Evolutionary conservation across 352 stramenopile species (phyloP).

Genomic region (Pilasporangium apinafurcum): DNA sequence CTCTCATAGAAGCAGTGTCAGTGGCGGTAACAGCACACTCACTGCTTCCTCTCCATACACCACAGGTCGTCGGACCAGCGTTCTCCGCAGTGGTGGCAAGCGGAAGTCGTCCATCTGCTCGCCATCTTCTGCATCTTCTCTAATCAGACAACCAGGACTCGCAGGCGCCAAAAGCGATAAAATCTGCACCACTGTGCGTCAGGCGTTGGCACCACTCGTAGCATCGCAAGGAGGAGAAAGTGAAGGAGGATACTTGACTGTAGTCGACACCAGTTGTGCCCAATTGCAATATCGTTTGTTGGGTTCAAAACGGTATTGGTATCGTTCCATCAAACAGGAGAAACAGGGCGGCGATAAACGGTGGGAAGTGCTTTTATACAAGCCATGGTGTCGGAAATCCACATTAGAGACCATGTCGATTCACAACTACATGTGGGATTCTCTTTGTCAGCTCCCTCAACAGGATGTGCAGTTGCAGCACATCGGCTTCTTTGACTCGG

Average conservation of each 20-base stretch:
- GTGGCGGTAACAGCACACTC: background rate
- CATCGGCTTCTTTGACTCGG: conserved; percentile 53
- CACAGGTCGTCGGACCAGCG: background rate
- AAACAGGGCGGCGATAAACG: conserved; percentile 34
- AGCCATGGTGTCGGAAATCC: conserved; percentile 42
- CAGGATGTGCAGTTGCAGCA: conserved; percentile 42
- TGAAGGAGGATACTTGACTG: too few relatives aligned
- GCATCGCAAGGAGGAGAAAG: too few relatives aligned
- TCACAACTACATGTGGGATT: conserved; percentile 22
- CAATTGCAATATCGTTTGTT: conserved; percentile 56
- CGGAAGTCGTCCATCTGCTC: conserved; percentile 4
- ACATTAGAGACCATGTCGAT: conserved; percentile 9
- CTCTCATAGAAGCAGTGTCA: background rate
- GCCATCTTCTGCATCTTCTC: too few relatives aligned
- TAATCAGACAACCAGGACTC: too few relatives aligned
- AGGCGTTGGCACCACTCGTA: background rate
- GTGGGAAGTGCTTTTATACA: conserved; percentile 56
- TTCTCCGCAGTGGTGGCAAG: conserved; percentile 1
- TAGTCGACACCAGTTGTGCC: conserved; percentile 37
- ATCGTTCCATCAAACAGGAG: conserved; percentile 57
- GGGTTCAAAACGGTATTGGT: conserved; percentile 63
- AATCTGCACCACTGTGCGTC: background rate
- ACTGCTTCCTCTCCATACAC: background rate
- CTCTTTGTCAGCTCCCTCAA: conserved; percentile 18
- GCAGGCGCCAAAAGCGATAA: conserved; percentile 1